phyloP scores from a whole-genome alignment of 192 early-diverging fungal species.

The Coemansia sp. region DNA sequence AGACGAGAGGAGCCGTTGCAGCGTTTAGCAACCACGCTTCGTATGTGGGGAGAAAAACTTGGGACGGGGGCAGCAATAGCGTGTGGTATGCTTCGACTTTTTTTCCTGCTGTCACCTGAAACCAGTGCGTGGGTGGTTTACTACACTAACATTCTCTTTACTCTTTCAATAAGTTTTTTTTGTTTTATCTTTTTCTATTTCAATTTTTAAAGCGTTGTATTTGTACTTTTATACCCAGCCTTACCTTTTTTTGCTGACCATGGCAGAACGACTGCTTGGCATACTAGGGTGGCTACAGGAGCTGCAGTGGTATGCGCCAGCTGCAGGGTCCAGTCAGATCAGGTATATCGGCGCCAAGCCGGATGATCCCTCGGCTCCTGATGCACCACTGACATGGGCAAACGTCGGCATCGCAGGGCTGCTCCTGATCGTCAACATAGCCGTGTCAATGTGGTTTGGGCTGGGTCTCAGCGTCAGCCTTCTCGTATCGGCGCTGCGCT shows the following conservation, averaged over 20 bases:
- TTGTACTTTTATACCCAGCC: not conserved
- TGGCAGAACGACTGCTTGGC: conserved; percentile 1
- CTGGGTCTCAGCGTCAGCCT: conserved; percentile 64
- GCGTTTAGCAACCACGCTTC: not conserved
- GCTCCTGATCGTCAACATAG: conserved; percentile 59
- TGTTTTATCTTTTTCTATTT: not conserved
- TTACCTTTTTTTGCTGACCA: not conserved
- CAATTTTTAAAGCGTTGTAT: not conserved
- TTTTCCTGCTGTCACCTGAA: not conserved
- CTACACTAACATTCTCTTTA: not conserved
- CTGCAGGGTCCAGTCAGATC: not conserved
- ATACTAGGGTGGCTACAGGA: conserved; percentile 9
- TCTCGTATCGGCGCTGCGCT: conserved; percentile 66
- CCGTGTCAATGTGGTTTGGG: conserved; percentile 62
- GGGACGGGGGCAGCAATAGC: not conserved
- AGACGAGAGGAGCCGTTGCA: conserved; percentile 1
- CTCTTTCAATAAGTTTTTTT: not conserved
- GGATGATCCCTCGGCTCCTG: conserved; percentile 31
- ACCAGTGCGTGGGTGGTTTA: not conserved
- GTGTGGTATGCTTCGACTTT: not conserved
- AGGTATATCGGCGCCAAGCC: conserved; percentile 8
- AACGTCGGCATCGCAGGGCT: conserved; percentile 63
- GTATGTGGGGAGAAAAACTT: not conserved
- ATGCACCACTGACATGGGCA: conserved; percentile 33
- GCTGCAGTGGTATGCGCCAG: conserved; percentile 32